phyloP scores from a whole-genome alignment of 2,329 filamentous ascomycete genomes.

The Monilinia laxa region DNA sequence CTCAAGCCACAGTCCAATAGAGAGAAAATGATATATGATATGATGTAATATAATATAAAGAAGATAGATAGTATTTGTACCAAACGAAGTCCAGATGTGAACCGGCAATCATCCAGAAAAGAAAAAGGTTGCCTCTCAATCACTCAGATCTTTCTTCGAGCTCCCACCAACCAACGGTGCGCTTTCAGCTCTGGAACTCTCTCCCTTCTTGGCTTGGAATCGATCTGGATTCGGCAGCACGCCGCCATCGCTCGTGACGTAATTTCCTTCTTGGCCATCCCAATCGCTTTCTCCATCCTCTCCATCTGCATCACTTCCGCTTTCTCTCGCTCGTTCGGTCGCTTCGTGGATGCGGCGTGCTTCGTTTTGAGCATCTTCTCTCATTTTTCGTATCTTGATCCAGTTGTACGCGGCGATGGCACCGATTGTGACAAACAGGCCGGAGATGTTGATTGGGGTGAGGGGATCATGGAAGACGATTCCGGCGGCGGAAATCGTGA shows the following conservation, averaged over 20 bases:
- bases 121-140: not conserved
- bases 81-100: not conserved
- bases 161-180: slow-evolving; percentile 6
- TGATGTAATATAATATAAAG: not conserved
- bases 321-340: slow-evolving; percentile 25
- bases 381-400: slow-evolving; percentile 90
- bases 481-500: slow-evolving; percentile 88
- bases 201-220: slow-evolving; percentile 20
- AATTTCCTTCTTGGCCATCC: slow-evolving; percentile 32
- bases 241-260: slow-evolving; percentile 38
- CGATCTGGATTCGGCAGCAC: slow-evolving; percentile 31
- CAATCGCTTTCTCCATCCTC: slow-evolving; percentile 34
- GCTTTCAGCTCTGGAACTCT: slow-evolving; percentile 13
- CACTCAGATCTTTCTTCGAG: slow-evolving; percentile 20
- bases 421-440: slow-evolving; percentile 81
- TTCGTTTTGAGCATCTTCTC: slow-evolving; percentile 63
- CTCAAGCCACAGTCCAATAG: too few species aligned
- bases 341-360: slow-evolving; percentile 43
- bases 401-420: slow-evolving; percentile 92
- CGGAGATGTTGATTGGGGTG: slow-evolving; percentile 82
- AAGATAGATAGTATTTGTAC: not conserved
- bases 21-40: too few species aligned
- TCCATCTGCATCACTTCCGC: slow-evolving; percentile 32
- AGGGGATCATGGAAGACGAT: slow-evolving; percentile 86
- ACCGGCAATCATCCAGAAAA: too few species aligned